Evolutionary conservation across 139 green algal genomes (phyloP).

Genomic region (Helicosporidium sp.): DNA sequence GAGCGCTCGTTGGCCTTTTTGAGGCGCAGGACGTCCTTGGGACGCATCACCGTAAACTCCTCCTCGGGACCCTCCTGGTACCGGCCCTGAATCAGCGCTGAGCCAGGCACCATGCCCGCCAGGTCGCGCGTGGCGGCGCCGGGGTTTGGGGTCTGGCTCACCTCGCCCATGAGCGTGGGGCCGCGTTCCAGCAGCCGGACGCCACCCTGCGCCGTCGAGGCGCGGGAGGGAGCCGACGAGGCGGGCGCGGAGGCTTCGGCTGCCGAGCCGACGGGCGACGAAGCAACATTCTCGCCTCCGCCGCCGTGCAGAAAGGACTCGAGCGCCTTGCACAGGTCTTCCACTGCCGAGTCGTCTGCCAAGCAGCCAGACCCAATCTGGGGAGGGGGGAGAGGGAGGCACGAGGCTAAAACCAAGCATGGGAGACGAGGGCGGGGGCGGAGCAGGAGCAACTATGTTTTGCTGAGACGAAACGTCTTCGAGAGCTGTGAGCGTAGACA

Average conservation of each 20-base stretch:
- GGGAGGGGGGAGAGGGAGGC: background rate
- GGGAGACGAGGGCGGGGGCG: background rate
- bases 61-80: background rate
- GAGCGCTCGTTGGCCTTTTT: constrained; percentile 33
- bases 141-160: no score
- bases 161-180: constrained; percentile 19
- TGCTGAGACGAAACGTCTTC: background rate
- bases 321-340: constrained; percentile 9
- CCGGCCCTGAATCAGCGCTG: constrained; percentile 24
- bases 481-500: background rate
- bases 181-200: constrained; percentile 14
- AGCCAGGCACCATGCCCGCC: constrained; percentile 13
- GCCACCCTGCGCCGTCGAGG: background rate
- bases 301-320: constrained; percentile 1
- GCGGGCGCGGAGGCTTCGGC: background rate
- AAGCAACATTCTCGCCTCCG: no score
- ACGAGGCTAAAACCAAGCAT: background rate
- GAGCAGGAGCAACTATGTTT: background rate
- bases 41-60: background rate
- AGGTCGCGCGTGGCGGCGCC: constrained; percentile 11
- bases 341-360: constrained; percentile 10
- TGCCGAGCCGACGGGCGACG: background rate
- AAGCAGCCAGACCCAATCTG: constrained; percentile 15
- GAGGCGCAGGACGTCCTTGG: constrained; percentile 46
- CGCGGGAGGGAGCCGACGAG: background rate